Evolutionary conservation across 805 yeast genomes (phyloP).

Genomic region (Ogataea nakhonphanomensis): DNA sequence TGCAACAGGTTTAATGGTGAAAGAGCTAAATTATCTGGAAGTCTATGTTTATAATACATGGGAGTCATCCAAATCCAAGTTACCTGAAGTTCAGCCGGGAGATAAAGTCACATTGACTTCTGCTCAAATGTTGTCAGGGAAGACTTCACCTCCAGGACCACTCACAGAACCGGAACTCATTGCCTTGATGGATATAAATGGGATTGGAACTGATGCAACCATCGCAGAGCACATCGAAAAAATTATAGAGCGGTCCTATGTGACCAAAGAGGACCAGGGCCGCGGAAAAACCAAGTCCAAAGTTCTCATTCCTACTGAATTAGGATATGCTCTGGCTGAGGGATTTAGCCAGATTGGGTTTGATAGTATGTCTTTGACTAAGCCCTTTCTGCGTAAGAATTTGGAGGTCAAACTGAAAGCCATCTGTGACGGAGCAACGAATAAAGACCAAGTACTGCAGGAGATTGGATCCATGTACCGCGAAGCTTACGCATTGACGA

Average conservation of each 20-base stretch:
- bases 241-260: constrained; percentile 64
- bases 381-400: constrained; percentile 80
- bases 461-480: constrained; percentile 56
- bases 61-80: constrained; percentile 53
- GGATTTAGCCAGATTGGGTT: constrained; percentile 81
- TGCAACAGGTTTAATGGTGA: constrained; percentile 71
- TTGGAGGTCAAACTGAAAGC: constrained; percentile 64
- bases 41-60: constrained; percentile 77
- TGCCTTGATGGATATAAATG: constrained; percentile 92
- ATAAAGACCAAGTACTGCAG: constrained; percentile 50
- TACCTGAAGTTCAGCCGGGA: constrained; percentile 61
- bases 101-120: constrained; percentile 54
- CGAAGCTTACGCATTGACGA: constrained; percentile 54
- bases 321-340: constrained; percentile 84
- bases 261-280: constrained; percentile 40
- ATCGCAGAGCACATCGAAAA: constrained; percentile 96
- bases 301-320: constrained; percentile 66
- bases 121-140: constrained; percentile 66
- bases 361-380: constrained; percentile 69
- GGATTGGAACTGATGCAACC: constrained; percentile 98
- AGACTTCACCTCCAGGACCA: constrained; percentile 75
- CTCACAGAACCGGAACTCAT: constrained; percentile 92
- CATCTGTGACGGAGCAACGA: constrained; percentile 62
- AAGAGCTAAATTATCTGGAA: constrained; percentile 73
- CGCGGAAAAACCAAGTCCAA: constrained; percentile 37